phyloP scores from a whole-genome alignment of 768 basidiomycete genomes.

The Lentinula boryana region DNA sequence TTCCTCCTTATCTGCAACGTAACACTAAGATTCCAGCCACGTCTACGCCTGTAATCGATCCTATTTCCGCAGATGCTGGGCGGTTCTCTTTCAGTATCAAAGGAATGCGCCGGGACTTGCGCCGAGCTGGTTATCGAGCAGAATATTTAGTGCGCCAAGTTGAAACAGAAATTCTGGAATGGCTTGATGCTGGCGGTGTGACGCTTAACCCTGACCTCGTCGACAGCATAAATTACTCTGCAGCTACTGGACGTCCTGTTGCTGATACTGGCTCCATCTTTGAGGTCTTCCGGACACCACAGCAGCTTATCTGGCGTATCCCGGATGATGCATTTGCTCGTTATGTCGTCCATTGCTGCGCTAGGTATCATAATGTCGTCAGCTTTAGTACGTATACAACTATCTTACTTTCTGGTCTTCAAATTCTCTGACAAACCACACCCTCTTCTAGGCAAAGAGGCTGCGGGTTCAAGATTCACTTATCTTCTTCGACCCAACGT shows the following conservation, averaged over 20 bases:
- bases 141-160: constrained; percentile 62
- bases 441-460: constrained; percentile 46
- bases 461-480: constrained; percentile 56
- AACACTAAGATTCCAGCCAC: constrained; percentile 45
- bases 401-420: background rate
- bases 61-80: constrained; percentile 60
- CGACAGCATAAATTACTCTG: constrained; percentile 17
- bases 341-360: constrained; percentile 79
- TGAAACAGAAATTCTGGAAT: constrained; percentile 55
- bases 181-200: constrained; percentile 56
- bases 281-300: constrained; percentile 63
- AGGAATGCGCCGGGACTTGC: constrained; percentile 65
- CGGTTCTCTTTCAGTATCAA: constrained; percentile 72
- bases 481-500: constrained; percentile 78
- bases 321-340: constrained; percentile 67
- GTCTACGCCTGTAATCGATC: constrained; percentile 34
- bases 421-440: background rate
- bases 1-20: constrained; percentile 66
- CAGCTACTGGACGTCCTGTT: constrained; percentile 35
- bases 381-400: constrained; percentile 64
- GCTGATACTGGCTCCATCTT: constrained; percentile 47
- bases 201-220: constrained; percentile 44
- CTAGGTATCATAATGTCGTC: constrained; percentile 72
- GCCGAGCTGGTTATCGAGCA: constrained; percentile 53
- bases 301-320: constrained; percentile 71